Evolutionary conservation across 495 filamentous ascomycete genomes (phyloP).

Genomic region (Xylaria bambusicola): DNA sequence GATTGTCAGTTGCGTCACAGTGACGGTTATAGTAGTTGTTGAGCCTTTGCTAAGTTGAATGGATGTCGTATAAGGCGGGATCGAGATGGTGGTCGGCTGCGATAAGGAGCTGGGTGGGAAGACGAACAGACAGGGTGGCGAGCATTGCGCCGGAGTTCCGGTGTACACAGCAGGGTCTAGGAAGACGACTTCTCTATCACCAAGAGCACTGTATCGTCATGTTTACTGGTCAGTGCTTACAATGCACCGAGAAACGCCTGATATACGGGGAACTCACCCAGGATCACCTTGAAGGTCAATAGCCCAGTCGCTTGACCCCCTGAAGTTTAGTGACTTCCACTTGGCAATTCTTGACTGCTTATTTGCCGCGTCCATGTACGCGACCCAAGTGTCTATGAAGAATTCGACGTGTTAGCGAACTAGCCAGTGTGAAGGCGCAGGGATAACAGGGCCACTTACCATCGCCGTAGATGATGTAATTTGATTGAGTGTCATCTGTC

Average conservation of each 20-base stretch:
- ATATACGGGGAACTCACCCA: not conserved
- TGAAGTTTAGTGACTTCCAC: slow-evolving; percentile 25
- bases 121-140: slow-evolving; percentile 7
- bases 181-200: slow-evolving; percentile 1
- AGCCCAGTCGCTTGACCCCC: not conserved
- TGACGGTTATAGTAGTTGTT: not conserved
- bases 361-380: slow-evolving; percentile 23
- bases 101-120: slow-evolving; percentile 1
- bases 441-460: not conserved
- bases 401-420: not conserved
- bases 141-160: slow-evolving; percentile 7
- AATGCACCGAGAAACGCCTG: slow-evolving; percentile 5
- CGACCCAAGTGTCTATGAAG: slow-evolving; percentile 11
- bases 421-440: not conserved
- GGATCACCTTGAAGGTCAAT: not conserved
- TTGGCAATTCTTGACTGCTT: slow-evolving; percentile 14
- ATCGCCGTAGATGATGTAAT: slow-evolving; percentile 3
- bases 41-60: not conserved
- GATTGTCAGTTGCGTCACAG: not conserved
- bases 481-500: not conserved
- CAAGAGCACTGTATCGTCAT: not conserved
- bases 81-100: not conserved
- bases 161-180: not conserved
- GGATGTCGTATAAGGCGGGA: slow-evolving; percentile 6
- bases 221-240: not conserved